Conservation (phyloP, 1,284 basidiomycete species). For the Hymenochaete sp. region DNA sequence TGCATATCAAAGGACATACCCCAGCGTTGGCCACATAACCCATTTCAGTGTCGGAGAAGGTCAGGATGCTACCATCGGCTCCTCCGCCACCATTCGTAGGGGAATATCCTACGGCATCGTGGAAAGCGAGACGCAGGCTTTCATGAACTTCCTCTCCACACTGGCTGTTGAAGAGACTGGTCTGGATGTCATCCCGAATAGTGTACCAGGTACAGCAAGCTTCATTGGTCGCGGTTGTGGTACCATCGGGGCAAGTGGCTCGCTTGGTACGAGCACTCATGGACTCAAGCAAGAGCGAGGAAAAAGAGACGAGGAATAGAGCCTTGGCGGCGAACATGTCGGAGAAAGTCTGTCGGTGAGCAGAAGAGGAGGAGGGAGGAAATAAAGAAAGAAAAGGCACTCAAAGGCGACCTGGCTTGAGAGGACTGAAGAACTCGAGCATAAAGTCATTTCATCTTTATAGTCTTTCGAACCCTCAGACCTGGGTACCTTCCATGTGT, state of each 20-base stretch:
- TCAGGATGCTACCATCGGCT: conserved; percentile 34
- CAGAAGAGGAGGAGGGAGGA: not conserved
- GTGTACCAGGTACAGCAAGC: conserved; percentile 35
- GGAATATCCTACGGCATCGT: conserved; percentile 37
- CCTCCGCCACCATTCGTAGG: conserved; percentile 26
- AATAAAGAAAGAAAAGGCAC: too few species aligned
- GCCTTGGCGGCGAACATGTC: too few species aligned
- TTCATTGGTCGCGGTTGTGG: conserved; percentile 27
- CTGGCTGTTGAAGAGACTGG: conserved; percentile 33
- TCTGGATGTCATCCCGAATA: conserved; percentile 32
- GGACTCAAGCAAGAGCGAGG: conserved; percentile 18
- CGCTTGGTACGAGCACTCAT: conserved; percentile 27
- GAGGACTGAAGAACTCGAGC: too few species aligned
- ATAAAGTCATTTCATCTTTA: too few species aligned
- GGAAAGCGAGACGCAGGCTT: conserved; percentile 36
- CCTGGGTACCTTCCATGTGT: too few species aligned
- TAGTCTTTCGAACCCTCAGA: too few species aligned
- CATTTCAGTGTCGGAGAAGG: conserved; percentile 29
- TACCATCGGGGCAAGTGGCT: conserved; percentile 31
- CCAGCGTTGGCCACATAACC: not conserved
- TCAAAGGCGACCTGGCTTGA: too few species aligned
- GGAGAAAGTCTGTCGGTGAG: too few species aligned
- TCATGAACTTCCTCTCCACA: conserved; percentile 38
- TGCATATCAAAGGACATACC: conserved; percentile 1
- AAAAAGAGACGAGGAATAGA: too few species aligned